Evolutionary conservation across 225 moss, liverwort and hornwort species (phyloP).

Genomic region (Rhytidiadelphus loreus): DNA sequence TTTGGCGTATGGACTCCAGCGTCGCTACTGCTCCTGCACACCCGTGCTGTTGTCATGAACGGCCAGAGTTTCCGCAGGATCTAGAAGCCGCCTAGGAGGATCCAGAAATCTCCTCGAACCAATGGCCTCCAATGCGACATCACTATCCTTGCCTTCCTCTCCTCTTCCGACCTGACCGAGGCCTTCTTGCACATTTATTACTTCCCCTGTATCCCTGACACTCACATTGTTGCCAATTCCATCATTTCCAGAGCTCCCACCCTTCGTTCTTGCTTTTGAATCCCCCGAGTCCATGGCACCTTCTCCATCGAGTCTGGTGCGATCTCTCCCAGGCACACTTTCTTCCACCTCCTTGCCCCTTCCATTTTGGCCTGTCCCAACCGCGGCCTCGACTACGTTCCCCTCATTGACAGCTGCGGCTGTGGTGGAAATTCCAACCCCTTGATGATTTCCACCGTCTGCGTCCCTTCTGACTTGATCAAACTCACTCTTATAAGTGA

Average conservation of each 20-base stretch:
- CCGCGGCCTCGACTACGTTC: conserved; percentile 1
- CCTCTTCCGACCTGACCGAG: conserved; percentile 18
- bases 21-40: conserved; percentile 15
- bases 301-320: conserved; percentile 6
- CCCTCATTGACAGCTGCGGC: conserved; percentile 11
- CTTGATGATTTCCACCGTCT: conserved; percentile 17
- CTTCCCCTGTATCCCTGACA: conserved; percentile 37
- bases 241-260: conserved; percentile 7
- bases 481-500: conserved; percentile 35
- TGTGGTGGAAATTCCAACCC: conserved; percentile 7
- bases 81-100: conserved; percentile 3
- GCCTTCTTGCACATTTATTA: conserved; percentile 24
- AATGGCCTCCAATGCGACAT: neutral
- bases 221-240: conserved; percentile 8
- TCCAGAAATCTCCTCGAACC: conserved; percentile 4
- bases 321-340: conserved; percentile 10
- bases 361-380: conserved; percentile 7
- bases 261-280: conserved; percentile 7
- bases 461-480: conserved; percentile 29
- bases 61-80: conserved; percentile 1
- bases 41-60: conserved; percentile 6
- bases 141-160: conserved; percentile 9
- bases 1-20: neutral
- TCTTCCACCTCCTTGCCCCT: conserved; percentile 26
- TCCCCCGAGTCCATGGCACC: conserved; percentile 3